Evolutionary conservation across 805 yeast genomes (phyloP), one percentile per base, ranked within the genome.

Genomic region (Geotrichum ghanense): DNA sequence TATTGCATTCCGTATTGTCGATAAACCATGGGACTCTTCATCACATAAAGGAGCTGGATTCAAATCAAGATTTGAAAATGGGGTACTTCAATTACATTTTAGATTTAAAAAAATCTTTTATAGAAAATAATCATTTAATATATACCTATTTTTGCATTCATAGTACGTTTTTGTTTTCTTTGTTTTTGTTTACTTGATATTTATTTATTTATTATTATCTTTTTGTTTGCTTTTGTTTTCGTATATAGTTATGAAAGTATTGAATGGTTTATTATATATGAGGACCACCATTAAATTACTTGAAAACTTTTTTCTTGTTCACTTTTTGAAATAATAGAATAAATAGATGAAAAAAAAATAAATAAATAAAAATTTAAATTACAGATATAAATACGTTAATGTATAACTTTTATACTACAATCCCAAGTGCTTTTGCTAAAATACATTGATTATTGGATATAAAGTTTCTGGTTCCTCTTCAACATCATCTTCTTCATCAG

Each of bases 41-140:
- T 45, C 52, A 6, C 54, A 57, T 43, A 44, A 53, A 16, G 54
- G 51, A 12, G 52, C 54, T 9, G 62, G 59, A 43, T 65, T 59
- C 43, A 49, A 44, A 34, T 53, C 58, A 35, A 56, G 55, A 34
- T 66, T 65, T 49, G 64, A 61, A 24, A 54, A 61, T 41, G 71
- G 71, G 2, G 56, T 59, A 2, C 46, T 66, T 16, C 59, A 59
- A 48, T 54, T 66, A 34, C 63, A 65, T 52, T 66, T 66, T 52
- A 42, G 56, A 25, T 66, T 66, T 54, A 62, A 64, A 47, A 47
- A 53, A 47, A 44, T 56, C 16, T 50, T 47, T 40, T 59, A 63
- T 43, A 48, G 60, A 19, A 57, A 51, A 50, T 62, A 49, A 48
- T 22, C 17, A 25, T n/a, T 17, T 39, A 19, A n/a, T 24, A 14